Base-by-base conservation (phyloP, 176 grass and related monocot genomes). In the Musa acuminata region DNA sequence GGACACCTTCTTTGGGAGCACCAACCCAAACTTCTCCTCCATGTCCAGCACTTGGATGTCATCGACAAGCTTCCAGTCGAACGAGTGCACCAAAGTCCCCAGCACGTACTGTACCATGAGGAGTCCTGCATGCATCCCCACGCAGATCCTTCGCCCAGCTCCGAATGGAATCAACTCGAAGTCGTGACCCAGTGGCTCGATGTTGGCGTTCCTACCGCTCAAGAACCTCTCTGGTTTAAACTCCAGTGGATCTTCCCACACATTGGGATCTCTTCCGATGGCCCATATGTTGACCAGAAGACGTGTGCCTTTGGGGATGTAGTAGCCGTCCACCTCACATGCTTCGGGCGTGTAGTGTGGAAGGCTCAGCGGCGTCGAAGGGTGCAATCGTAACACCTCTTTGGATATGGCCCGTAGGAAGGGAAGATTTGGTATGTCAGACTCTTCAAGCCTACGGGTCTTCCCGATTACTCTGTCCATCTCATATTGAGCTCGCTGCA, bases 281-380 rank as follows among this genome's bases (percentile, higher is more conserved):
- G 82, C 82, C 82, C 82, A 84, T 1, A 84, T 23, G 62, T 84
- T 84, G 9, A 84, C 71, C 1, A 84, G 35, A 23, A 84, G 60
- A 3, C 73, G 13, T 12, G 63, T 77, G 13, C 62, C 19, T 19
- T 75, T 69, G 0, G 82, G 82, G 71, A 84, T 75, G 51, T 62
- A 48, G 63, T 62, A 80, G 1, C 82, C 53, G 6, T 51, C 64
- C 7, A 75, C 67, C 50, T 84, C 43, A 22, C 71, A 80, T 8
- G 63, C 62, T 9, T 79, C 53, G 2, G 52, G 27, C 8, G 71
- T 71, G 48, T 49, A 54, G 22, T 64, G 71, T 1, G 82, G 82
- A 0, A 84, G 71, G 53, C 22, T 73, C 1, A 84, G 71, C 6
- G 82, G 82, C 11, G 82, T 80, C 1, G 82, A 71, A 2, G 82